Base-by-base conservation (phyloP, 176 grass and related monocot genomes). In the Paspalum notatum region DNA sequence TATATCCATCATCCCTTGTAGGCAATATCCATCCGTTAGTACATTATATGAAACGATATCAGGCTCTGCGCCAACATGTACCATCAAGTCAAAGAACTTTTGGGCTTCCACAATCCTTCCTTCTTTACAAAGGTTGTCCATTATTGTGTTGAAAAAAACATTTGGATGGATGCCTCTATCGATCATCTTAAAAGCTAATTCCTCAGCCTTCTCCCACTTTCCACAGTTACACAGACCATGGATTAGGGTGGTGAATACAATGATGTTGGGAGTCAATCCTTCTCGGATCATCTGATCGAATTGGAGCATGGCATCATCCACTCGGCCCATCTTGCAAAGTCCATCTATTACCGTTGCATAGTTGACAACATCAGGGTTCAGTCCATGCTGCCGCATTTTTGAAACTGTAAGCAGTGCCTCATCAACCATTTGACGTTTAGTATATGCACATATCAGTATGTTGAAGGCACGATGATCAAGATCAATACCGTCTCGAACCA, bases 141-240 rank as follows among this genome's bases (percentile, higher is more conserved):
- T 40, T n/a, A 89, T 38, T 41, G 40, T 32, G n/a, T 0, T 59
- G 38, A 73, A 80, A 18, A 63, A 38, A 9, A 62, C 5, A n/a
- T 78, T 25, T 0, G 68, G 75, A 42, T 37, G 8, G 39, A 89
- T 85, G 17, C 68, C 87, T 62, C 17, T 6, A 9, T 55, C 18
- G 1, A 17, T 40, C 79, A 90, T 90, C 59, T 86, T 17, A 27
- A 55, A 22, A 56, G 73, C 16, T 27, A 87, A 62, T 63, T 87
- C 32, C 32, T 32, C 32, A 32, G 32, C 32, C 32, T 32, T 32
- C 32, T 32, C 32, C 32, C 32, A 32, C 32, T 32, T 32, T 32
- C 32, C 32, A 32, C 32, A 32, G 32, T 32, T 32, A 32, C 32
- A 32, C 32, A 32, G 32, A 32, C 32, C 32, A 32, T 32, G 32